Conservation (phyloP, 1,284 basidiomycete species). For the Xerocomus minutiporus region DNA sequence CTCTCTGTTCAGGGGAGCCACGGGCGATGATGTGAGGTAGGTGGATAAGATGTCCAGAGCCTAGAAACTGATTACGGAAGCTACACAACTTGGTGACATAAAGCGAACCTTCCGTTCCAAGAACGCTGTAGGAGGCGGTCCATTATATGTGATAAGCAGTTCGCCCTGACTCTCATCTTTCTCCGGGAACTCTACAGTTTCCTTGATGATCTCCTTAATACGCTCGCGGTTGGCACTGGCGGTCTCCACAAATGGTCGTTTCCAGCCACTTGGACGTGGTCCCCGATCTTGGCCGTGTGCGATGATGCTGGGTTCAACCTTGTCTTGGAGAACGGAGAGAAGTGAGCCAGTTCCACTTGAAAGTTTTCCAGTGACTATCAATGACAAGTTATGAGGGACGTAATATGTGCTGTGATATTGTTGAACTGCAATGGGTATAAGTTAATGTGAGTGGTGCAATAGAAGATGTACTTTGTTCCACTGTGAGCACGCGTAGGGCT, state of each 20-base stretch:
- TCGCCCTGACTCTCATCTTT: slow-evolving; percentile 96
- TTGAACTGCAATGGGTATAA: slow-evolving; percentile 55
- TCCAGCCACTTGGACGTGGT: slow-evolving; percentile 76
- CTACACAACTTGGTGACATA: slow-evolving; percentile 1
- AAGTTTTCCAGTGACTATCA: slow-evolving; percentile 80
- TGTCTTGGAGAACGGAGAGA: slow-evolving; percentile 71
- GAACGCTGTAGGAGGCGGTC: slow-evolving; percentile 72
- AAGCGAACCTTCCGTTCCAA: slow-evolving; percentile 65
- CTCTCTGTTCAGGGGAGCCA: slow-evolving; percentile 89
- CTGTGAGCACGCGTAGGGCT: slow-evolving; percentile 79
- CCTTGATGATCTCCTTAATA: slow-evolving; percentile 52
- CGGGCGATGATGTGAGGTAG: slow-evolving; percentile 87
- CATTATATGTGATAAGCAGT: slow-evolving; percentile 75
- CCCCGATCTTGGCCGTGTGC: slow-evolving; percentile 68
- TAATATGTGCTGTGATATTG: slow-evolving; percentile 91
- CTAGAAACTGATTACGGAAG: slow-evolving; percentile 33
- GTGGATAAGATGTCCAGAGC: slow-evolving; percentile 83
- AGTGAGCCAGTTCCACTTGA: slow-evolving; percentile 65
- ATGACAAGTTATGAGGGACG: slow-evolving; percentile 88
- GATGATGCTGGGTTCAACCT: slow-evolving; percentile 80
- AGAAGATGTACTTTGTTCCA: slow-evolving; percentile 75
- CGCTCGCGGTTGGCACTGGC: slow-evolving; percentile 61
- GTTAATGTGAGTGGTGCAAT: slow-evolving; percentile 1
- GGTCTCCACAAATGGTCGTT: slow-evolving; percentile 92
- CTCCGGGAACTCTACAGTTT: slow-evolving; percentile 92